phyloP scores from a whole-genome alignment of 2,329 filamentous ascomycete species.

The Sordariomycetes sp. region DNA sequence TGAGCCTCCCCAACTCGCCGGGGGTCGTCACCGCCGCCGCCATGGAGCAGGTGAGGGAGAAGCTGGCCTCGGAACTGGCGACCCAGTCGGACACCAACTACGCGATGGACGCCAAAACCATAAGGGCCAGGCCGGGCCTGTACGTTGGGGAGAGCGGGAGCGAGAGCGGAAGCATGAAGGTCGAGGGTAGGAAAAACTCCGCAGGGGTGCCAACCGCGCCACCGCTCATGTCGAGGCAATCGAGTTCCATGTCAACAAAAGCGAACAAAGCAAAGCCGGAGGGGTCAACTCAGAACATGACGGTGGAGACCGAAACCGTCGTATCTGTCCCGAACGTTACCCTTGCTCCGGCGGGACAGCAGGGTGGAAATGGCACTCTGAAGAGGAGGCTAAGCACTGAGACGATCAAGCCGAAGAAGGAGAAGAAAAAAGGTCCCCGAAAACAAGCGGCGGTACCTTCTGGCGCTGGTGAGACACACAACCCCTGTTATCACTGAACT shows the following conservation, averaged over 20 bases:
- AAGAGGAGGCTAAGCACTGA: slow-evolving; percentile 85
- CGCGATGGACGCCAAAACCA: slow-evolving; percentile 22
- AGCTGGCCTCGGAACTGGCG: slow-evolving; percentile 26
- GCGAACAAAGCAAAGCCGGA: slow-evolving; percentile 61
- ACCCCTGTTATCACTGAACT: slow-evolving; percentile 8
- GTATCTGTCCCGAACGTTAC: slow-evolving; percentile 77
- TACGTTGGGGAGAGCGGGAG: slow-evolving; percentile 45
- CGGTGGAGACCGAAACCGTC: slow-evolving; percentile 93
- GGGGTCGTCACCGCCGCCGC: slow-evolving; percentile 28
- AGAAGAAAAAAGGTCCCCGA: slow-evolving; percentile 67
- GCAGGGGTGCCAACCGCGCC: slow-evolving; percentile 24
- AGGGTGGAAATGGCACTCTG: slow-evolving; percentile 59
- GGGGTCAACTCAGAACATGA: slow-evolving; percentile 80
- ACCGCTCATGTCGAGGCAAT: slow-evolving; percentile 47
- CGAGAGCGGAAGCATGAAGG: slow-evolving; percentile 45
- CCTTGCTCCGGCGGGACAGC: slow-evolving; percentile 48
- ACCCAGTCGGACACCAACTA: slow-evolving; percentile 26
- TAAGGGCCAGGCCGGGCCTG: slow-evolving; percentile 32
- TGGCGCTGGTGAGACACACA: slow-evolving; percentile 54
- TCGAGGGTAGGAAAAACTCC: slow-evolving; percentile 26
- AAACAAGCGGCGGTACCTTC: slow-evolving; percentile 61
- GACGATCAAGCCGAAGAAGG: slow-evolving; percentile 88
- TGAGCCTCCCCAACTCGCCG: slow-evolving; percentile 64
- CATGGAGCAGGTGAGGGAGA: slow-evolving; percentile 38
- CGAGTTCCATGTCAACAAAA: slow-evolving; percentile 49